A percentile compares a stretch with the other conserved stretches of the same genome.
phyloP scores from a whole-genome alignment of 148 eudicot species.

The Nepenthes gracilis region DNA sequence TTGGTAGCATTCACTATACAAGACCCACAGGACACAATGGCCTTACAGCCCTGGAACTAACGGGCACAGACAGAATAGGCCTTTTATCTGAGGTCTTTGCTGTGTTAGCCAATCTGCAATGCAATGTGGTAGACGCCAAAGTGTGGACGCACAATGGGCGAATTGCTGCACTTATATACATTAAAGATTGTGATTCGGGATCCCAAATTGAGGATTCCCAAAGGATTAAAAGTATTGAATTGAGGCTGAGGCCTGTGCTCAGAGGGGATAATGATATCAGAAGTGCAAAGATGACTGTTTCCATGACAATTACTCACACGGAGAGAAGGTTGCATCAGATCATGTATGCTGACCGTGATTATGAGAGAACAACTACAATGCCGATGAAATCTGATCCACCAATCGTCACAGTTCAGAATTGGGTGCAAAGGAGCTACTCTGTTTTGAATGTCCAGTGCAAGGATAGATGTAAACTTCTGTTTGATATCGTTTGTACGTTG shows the following conservation, averaged over 20 bases:
- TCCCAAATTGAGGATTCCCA: constrained; percentile 51
- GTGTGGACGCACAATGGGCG: constrained; percentile 92
- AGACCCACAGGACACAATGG: constrained; percentile 38
- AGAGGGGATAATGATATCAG: constrained; percentile 82
- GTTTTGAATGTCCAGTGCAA: constrained; percentile 67
- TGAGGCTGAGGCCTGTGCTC: constrained; percentile 59
- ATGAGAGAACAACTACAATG: constrained; percentile 36
- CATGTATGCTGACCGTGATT: constrained; percentile 91
- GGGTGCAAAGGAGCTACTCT: constrained; percentile 68
- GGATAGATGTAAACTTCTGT: constrained; percentile 71
- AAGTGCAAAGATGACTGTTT: constrained; percentile 60
- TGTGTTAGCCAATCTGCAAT: constrained; percentile 51
- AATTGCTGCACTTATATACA: constrained; percentile 66
- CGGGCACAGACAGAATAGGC: constrained; percentile 77
- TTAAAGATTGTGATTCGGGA: constrained; percentile 66
- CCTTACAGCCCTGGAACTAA: constrained; percentile 68
- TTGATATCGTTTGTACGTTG: constrained; percentile 79
- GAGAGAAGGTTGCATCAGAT: constrained; percentile 90
- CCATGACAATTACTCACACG: constrained; percentile 58
- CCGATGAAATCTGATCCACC: constrained; percentile 32
- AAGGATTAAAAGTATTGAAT: constrained; percentile 41
- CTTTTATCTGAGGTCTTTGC: constrained; percentile 85
- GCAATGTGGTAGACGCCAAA: constrained; percentile 70
- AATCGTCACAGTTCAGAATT: constrained; percentile 55
- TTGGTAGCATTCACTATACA: constrained; percentile 47